Base-by-base conservation (phyloP, 495 filamentous ascomycete genomes). In the Massariosphaeria phaeospora region DNA sequence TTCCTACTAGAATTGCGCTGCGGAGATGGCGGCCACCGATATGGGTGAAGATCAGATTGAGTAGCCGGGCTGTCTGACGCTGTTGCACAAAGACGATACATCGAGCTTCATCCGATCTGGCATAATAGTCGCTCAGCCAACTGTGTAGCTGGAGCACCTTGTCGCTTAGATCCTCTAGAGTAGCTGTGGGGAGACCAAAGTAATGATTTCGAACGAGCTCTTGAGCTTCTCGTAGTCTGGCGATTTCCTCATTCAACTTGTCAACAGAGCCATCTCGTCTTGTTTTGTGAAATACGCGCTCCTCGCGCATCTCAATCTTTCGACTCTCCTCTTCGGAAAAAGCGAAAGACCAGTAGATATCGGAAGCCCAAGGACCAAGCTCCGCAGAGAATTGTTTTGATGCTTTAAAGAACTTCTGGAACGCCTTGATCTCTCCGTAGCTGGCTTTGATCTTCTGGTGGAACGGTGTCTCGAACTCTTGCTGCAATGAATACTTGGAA, bases 21-120 rank as follows among this genome's bases (percentile, higher is more conserved):
- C 76, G 76, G 15, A 96, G 66, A 60, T 87, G 9, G 71, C 74
- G 44, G 25, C 81, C 77, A 7, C 74, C 69, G 40, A 86, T 69
- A 18, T 72, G 69, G 27, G 72, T 69, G 52, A 95, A 78, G 7
- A 96, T 70, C 25, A 83, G 79, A 1, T 72, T 70, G 17, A 99
- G 72, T 17, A 89, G 69, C 26, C 79, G 79, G 0, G 91, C 93
- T 2, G 89, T 91, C 42, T 87, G 82, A 31, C 93, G 75, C 55
- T 81, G 76, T 48, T 85, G 73, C 0, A 91, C 88, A 69, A 99
- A 99, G 1, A 97, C 79, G 46, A 99, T 93, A 61, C 89, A 96
- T 62, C 86, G 84, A 18, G 79, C 75, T 1, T 82, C 74, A 10
- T 75, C 72, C 23, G 73, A 71, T 3, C 64, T 61, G 21, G 75